Conservation (phyloP, 139 green algal genomes). For the Nannochloris sp. region DNA sequence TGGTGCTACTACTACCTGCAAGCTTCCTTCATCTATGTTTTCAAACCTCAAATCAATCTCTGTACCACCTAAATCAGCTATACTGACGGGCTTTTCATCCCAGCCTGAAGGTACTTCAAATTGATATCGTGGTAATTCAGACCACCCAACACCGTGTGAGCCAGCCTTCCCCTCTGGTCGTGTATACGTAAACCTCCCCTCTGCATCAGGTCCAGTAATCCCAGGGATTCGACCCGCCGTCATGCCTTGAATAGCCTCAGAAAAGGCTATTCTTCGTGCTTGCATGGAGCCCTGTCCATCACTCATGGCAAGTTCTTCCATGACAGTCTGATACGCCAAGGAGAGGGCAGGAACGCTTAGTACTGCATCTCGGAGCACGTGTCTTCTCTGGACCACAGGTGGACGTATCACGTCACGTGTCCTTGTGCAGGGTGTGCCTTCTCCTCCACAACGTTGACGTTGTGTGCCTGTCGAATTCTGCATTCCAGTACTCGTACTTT, state of each 20-base stretch:
- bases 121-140: conserved; percentile 75
- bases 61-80: conserved; percentile 91
- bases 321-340: no score
- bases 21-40: conserved; percentile 47
- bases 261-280: not conserved
- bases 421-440: no score
- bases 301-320: no score
- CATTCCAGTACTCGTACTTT: not conserved
- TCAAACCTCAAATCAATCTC: conserved; percentile 66
- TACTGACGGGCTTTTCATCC: conserved; percentile 84
- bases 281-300: no score
- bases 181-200: conserved; percentile 62
- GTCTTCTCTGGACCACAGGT: no score
- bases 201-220: conserved; percentile 32
- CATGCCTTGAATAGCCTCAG: conserved; percentile 58
- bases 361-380: no score
- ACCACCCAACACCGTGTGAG: conserved; percentile 85
- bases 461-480: no score
- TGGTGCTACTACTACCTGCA: conserved; percentile 82
- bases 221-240: conserved; percentile 75
- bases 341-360: no score
- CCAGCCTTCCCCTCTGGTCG: conserved; percentile 75
- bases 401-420: no score
- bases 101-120: conserved; percentile 74
- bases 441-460: no score